Evolutionary conservation across 192 early-diverging fungal species (phyloP).

Genomic region (Backusella tuberculispora): DNA sequence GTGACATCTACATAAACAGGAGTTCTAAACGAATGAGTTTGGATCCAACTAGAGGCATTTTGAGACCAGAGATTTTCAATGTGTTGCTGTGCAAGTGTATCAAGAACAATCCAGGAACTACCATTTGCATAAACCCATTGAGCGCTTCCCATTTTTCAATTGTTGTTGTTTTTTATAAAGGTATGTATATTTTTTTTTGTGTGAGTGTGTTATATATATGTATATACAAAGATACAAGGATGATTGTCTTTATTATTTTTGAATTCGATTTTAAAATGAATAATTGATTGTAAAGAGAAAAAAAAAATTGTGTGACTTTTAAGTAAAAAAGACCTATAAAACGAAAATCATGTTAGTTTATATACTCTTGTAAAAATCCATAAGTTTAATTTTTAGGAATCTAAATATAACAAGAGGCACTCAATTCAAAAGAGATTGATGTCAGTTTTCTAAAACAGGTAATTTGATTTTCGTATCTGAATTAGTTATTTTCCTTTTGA

Average conservation of each 20-base stretch:
- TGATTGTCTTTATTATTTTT: background rate
- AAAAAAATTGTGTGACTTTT: background rate
- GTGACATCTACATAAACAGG: slow-evolving; percentile 22
- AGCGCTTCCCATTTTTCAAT: background rate
- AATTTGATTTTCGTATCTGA: background rate
- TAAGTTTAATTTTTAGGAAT: background rate
- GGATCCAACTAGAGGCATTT: slow-evolving; percentile 15
- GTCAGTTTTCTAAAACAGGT: background rate
- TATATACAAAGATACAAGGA: background rate
- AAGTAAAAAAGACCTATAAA: background rate
- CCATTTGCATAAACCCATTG: slow-evolving; percentile 20
- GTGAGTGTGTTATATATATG: background rate
- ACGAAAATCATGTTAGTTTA: background rate
- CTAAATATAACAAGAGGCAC: slow-evolving; percentile 15
- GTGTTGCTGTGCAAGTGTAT: background rate
- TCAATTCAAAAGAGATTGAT: background rate
- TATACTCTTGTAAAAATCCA: background rate
- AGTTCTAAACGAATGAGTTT: background rate
- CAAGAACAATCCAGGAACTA: slow-evolving; percentile 4
- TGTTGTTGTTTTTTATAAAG: background rate
- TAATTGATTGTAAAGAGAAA: background rate
- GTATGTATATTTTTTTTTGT: too few relatives aligned
- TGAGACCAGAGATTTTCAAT: slow-evolving; percentile 17
- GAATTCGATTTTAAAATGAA: background rate
- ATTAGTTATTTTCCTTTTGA: background rate